Conservation (phyloP, 2,329 filamentous ascomycete genomes). For the Purpureocillium takamizusanense region DNA sequence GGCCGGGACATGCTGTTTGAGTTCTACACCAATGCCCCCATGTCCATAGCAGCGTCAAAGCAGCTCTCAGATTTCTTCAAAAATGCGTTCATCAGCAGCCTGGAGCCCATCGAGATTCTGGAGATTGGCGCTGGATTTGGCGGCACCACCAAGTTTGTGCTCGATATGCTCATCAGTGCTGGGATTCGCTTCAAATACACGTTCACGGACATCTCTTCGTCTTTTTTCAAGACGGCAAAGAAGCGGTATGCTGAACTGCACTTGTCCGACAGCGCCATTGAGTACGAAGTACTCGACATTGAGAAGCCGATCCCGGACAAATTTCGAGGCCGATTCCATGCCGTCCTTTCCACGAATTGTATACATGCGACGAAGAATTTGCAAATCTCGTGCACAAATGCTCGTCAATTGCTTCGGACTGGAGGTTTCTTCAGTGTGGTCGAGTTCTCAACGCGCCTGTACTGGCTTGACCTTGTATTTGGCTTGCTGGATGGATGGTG, state of each 20-base stretch:
- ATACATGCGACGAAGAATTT: neutral
- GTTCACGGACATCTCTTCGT: neutral
- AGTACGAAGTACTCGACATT: neutral
- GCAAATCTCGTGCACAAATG: neutral
- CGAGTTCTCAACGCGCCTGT: neutral
- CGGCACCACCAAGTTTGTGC: neutral
- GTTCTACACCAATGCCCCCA: neutral
- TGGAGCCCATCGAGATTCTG: neutral
- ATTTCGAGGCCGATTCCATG: neutral
- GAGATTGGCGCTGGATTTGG: neutral
- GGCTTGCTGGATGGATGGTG: neutral
- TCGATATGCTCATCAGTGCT: neutral
- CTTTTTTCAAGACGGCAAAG: neutral
- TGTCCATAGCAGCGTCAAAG: neutral
- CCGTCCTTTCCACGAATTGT: neutral
- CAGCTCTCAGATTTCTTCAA: neutral
- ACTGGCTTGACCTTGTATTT: neutral
- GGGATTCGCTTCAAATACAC: neutral
- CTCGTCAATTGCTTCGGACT: neutral
- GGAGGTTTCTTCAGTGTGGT: neutral
- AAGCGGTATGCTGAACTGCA: neutral
- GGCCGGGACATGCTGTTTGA: neutral
- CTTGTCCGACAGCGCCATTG: neutral
- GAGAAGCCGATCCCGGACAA: neutral
- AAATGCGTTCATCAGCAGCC: neutral